Evolutionary conservation across 2,329 filamentous ascomycete species (phyloP), one percentile per base, ranked within the genome.

Genomic region (Chaetomium strumarium): DNA sequence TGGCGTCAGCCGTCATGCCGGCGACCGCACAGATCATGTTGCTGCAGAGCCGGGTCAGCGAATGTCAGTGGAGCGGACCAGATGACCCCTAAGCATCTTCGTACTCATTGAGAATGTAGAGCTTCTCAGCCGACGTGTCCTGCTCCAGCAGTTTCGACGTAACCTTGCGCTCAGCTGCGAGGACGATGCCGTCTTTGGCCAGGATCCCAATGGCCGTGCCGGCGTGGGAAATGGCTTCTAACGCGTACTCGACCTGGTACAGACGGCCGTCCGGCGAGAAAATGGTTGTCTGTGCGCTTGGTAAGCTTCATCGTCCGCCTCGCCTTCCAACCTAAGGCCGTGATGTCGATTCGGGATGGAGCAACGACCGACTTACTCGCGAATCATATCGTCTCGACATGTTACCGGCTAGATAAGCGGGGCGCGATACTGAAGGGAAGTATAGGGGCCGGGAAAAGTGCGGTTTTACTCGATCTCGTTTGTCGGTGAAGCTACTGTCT

Each of bases 1-100:
- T 99, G 72, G 93, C 93, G 70, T 99, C 93, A 67, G 93, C 93
- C 42, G 91, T 99, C 92, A 99, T 97, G 68, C 93, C 93, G 65
- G 93, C 93, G 55, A 99, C 93, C 57, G 93, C 93, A 73, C 91
- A 96, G 74, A 99, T 97, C 95, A 99, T 99, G 79, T 99, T 99
- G 77, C 92, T 97, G 61, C 6, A 17, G 37, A 37, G 53, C 46
- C 31, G 51, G 51, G 36, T 45, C 31, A 38, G 31, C 11, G 8
- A 14, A 24, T n/a, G 16, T n/a, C 4, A 19, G 19, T 9, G 31
- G 34, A 10, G 7, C 11, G 13, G 1, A 13, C 34, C 14, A 3
- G 34, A 8, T 12, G 33, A 14, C 13, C 34, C 1, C 49, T 41
- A 16, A 11, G 33, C 30, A 16, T 38, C 20, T 31, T 66, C 86